Conservation (phyloP, 305 asterid species). For the Galium porrigens region DNA sequence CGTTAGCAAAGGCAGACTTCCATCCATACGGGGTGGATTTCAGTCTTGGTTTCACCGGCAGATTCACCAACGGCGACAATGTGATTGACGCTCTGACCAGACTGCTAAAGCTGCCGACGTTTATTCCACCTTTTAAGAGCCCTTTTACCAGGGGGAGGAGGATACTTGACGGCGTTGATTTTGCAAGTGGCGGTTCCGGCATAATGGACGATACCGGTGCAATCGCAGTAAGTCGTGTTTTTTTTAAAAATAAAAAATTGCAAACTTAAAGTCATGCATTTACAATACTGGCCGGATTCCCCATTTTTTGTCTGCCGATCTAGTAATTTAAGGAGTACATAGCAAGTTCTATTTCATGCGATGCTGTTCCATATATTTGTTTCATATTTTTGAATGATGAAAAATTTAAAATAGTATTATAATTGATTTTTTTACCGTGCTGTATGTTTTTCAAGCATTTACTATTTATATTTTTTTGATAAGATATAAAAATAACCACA, state of each 20-base stretch:
- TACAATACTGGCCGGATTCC: background rate
- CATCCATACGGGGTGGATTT: slow-evolving; percentile 60
- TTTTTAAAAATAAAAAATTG: no score
- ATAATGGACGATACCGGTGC: slow-evolving; percentile 54
- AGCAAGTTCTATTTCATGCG: background rate
- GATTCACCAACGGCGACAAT: slow-evolving; percentile 55
- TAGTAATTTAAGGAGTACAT: no score
- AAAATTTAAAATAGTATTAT: no score
- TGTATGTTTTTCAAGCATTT: no score
- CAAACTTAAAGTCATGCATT: background rate
- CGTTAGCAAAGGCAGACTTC: slow-evolving; percentile 46
- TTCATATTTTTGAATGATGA: no score
- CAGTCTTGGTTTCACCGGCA: slow-evolving; percentile 43
- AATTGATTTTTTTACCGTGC: no score
- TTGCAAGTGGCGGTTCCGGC: slow-evolving; percentile 73
- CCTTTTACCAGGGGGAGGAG: slow-evolving; percentile 41
- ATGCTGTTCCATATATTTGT: background rate
- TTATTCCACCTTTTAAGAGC: slow-evolving; percentile 44
- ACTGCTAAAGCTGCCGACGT: slow-evolving; percentile 24
- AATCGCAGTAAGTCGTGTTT: slow-evolving; percentile 26
- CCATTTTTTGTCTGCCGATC: no score
- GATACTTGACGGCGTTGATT: slow-evolving; percentile 48
- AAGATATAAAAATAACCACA: no score
- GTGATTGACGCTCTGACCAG: slow-evolving; percentile 40
- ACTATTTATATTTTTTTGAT: no score